Evolutionary conservation across 2,329 filamentous ascomycete genomes (phyloP), one percentile per base, ranked within the genome.

Genomic region (Fusarium avenaceum): DNA sequence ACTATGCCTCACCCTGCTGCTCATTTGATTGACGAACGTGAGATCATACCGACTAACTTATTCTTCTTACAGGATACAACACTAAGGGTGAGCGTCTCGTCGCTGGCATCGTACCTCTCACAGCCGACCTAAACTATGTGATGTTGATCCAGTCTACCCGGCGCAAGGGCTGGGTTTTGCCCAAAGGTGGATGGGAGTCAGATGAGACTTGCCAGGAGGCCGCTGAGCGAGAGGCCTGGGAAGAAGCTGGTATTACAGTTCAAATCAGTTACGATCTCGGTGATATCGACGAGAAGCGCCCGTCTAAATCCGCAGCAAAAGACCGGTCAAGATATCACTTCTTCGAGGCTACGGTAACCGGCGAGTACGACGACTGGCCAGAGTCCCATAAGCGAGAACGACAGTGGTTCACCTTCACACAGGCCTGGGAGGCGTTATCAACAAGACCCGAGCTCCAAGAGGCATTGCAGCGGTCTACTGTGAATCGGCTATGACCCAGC

Each of bases 171-270:
- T 99, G 96, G 96, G 96, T 99, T 43, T 86, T 99, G 61, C 96
- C 96, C 63, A 99, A 99, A 80, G 96, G 96, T 76, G 96, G 96
- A 63, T 99, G 96, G 94, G 96, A 99, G 80, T 91, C 89, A 33
- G 96, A 99, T 80, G 96, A 99, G 82, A 88, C 90, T 65, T 96
- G 92, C 67, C 89, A 91, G 65, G 88, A 95, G 78, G 92, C 96
- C 58, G 96, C 96, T 57, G 81, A 91, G 84, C 84, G 96, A 72
- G 96, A 99, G 80, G 96, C 96, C 64, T 98, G 96, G 96, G 96
- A 98, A 83, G 96, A 98, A 82, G 96, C 94, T 42, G 96, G 96
- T 75, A 96, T 98, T 75, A 85, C 92, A 74, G 92, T 95, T 80
- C 90, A 88, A 61, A 90, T 97, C 79, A 90, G 91, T 74, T 91